These are phyloP conservation scores for Pseudopediastrum boryanum DNA, from an alignment of 139 green algal genomes.

Conservation along the genomic window DNA sequence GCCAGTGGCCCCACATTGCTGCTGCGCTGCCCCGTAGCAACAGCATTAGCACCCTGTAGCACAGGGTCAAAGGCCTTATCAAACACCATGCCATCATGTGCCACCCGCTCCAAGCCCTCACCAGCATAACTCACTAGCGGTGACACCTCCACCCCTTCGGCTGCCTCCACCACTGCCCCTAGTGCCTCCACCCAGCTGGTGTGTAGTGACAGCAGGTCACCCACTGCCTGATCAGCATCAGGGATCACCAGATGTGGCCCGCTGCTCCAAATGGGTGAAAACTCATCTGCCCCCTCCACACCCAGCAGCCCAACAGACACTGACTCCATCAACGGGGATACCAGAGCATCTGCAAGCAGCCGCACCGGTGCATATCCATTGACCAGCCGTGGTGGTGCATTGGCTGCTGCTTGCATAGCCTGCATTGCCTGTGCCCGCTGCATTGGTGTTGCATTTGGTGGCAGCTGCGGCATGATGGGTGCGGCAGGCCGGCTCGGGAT, in stretches of 20 bases:
- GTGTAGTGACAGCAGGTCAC: conserved; percentile 69
- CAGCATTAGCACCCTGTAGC: conserved; percentile 12
- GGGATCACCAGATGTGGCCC: conserved; percentile 44
- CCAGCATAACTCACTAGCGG: conserved; percentile 67
- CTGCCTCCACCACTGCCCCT: conserved; percentile 43
- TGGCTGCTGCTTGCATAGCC: conserved; percentile 21
- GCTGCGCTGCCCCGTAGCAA: neutral
- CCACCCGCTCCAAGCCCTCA: conserved; percentile 56
- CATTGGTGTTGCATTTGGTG: conserved; percentile 30
- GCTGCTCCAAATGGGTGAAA: neutral
- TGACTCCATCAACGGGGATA: conserved; percentile 74
- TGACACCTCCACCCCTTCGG: conserved; percentile 63
- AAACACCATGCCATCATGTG: conserved; percentile 1
- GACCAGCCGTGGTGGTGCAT: conserved; percentile 13
- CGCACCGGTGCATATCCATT: conserved; percentile 24
- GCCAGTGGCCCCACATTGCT: conserved; percentile 23
- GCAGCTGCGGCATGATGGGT: conserved; percentile 25
- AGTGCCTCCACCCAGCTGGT: conserved; percentile 54
- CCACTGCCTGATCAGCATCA: conserved; percentile 65
- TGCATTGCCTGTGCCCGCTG: conserved; percentile 29
- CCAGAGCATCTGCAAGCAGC: conserved; percentile 4
- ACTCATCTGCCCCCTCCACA: conserved; percentile 25
- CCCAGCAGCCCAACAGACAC: neutral
- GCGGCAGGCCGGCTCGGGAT: conserved; percentile 13
- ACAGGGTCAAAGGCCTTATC: conserved; percentile 25